phyloP scores from a whole-genome alignment of 306 rosid species.

The Ochetophila trinervis region DNA sequence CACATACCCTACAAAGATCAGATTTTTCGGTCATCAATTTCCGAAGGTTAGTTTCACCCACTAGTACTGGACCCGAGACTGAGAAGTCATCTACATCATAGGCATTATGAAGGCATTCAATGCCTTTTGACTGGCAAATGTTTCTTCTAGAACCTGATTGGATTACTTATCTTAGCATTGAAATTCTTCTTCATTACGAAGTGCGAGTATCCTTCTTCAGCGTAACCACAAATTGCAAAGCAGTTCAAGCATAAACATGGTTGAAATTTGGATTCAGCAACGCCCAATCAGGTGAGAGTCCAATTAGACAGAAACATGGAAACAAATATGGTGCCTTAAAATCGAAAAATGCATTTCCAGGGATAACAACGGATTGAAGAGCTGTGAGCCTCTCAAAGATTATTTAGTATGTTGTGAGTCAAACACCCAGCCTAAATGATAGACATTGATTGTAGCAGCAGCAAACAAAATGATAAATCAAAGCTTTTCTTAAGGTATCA shows the following conservation, averaged over 20 bases:
- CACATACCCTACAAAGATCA: constrained; percentile 22
- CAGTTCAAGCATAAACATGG: background rate
- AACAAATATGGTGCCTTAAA: too few species aligned
- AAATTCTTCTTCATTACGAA: background rate
- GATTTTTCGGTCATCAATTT: constrained; percentile 30
- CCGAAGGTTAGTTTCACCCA: background rate
- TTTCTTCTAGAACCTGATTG: constrained; percentile 1
- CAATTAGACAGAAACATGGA: too few species aligned
- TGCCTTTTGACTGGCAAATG: background rate
- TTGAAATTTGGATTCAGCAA: background rate
- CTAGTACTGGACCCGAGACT: constrained; percentile 17
- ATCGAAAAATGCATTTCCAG: too few species aligned
- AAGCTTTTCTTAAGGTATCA: too few species aligned
- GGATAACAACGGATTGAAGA: background rate
- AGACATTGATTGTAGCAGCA: background rate
- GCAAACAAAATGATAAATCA: background rate
- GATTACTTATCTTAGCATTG: background rate
- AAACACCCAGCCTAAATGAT: background rate
- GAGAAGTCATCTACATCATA: constrained; percentile 14
- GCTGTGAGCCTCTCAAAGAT: background rate
- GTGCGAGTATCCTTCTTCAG: background rate
- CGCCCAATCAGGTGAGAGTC: too few species aligned
- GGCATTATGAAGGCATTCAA: constrained; percentile 2
- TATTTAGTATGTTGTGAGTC: background rate
- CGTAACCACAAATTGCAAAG: background rate